A percentile compares a stretch with the other conserved stretches of the same genome.
Conservation (phyloP, 208 protist species). For the Herpetomonas tarakana region DNA sequence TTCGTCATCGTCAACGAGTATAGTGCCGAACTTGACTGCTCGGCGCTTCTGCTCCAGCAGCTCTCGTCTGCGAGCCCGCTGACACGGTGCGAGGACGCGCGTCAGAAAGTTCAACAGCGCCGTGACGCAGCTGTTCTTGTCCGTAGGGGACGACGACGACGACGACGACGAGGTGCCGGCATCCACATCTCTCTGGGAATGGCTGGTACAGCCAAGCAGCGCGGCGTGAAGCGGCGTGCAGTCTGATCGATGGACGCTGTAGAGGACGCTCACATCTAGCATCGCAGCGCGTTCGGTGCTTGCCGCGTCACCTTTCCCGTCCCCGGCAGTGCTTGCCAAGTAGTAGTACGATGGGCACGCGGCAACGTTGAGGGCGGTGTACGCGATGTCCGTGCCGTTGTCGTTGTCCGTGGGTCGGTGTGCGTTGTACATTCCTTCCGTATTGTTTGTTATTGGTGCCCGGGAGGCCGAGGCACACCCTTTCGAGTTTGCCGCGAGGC, state of each 20-base stretch:
- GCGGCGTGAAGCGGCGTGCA: constrained; percentile 74
- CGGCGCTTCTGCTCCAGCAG: neutral
- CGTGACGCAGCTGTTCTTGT: constrained; percentile 20
- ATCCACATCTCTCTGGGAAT: constrained; percentile 19
- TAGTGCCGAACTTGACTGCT: neutral
- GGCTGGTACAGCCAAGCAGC: constrained; percentile 48
- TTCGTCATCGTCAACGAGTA: neutral
- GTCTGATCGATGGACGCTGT: constrained; percentile 34
- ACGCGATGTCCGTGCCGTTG: neutral
- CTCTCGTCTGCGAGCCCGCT: neutral
- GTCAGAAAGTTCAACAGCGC: constrained; percentile 48
- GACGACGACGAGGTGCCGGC: constrained; percentile 9
- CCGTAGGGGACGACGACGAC: no score
- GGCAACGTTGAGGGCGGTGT: neutral
- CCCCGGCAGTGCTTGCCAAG: neutral
- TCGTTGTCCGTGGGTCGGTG: no score
- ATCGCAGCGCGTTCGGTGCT: constrained; percentile 1
- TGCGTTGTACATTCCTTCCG: no score
- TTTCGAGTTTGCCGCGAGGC: neutral
- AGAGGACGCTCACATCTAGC: constrained; percentile 23
- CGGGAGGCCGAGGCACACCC: neutral
- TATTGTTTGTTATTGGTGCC: no score
- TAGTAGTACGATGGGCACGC: neutral
- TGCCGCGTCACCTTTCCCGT: constrained; percentile 22
- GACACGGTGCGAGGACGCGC: constrained; percentile 16